phyloP scores from a whole-genome alignment of 2,329 filamentous ascomycete species.

The Stromatinia cepivora region DNA sequence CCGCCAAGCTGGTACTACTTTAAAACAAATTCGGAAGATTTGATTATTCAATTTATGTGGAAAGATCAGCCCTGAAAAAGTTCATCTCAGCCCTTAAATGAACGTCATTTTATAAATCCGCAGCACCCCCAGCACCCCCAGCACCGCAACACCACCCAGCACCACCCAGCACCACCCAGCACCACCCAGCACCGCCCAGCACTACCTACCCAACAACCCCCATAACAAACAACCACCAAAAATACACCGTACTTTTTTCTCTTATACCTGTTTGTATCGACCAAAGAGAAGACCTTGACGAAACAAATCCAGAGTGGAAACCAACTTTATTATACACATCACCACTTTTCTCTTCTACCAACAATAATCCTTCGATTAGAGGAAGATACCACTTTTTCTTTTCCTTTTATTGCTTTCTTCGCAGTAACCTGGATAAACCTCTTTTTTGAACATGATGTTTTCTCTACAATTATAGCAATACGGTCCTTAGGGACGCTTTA shows the following conservation, averaged over 20 bases:
- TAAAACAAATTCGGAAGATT: not conserved
- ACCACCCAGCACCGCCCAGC: not conserved
- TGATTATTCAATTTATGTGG: not conserved
- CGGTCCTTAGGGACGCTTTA: conserved; percentile 50
- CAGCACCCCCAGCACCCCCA: not conserved
- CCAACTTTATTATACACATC: not conserved
- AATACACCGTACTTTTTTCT: not conserved
- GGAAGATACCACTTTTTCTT: conserved; percentile 3
- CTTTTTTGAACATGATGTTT: conserved; percentile 36
- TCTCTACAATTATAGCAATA: conserved; percentile 43
- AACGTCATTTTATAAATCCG: conserved; percentile 17
- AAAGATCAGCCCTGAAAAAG: not conserved
- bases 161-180: not conserved
- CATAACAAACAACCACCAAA: not conserved
- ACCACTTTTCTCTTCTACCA: not conserved
- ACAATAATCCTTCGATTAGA: not conserved
- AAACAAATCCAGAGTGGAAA: not conserved
- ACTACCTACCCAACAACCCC: not conserved
- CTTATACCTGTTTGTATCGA: not conserved
- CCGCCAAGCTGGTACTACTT: not conserved
- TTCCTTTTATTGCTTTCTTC: conserved; percentile 16
- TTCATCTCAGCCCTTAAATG: not conserved
- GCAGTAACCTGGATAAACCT: conserved; percentile 31
- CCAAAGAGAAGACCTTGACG: not conserved
- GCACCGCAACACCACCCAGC: not conserved